Evolutionary conservation across 495 filamentous ascomycete genomes (phyloP).

Genomic region (Bacidia gigantensis): DNA sequence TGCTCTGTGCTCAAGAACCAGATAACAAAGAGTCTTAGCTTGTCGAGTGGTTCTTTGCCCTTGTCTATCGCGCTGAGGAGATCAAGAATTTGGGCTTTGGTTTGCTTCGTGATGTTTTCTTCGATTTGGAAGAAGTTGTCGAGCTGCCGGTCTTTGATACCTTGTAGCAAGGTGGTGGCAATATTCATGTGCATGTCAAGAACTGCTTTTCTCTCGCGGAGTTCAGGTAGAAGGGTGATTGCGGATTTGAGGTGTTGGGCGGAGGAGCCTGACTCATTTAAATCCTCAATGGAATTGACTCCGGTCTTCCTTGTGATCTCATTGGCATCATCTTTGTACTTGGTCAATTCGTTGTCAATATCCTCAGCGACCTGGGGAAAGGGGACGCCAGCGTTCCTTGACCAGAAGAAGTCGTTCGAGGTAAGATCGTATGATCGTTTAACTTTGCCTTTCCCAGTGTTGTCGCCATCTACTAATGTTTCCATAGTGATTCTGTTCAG

Average conservation of each 20-base stretch:
- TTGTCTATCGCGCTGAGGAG: conserved; percentile 69
- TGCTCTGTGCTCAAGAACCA: conserved; percentile 96
- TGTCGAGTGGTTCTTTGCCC: conserved; percentile 73
- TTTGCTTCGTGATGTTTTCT: conserved; percentile 85
- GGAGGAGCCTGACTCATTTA: conserved; percentile 74
- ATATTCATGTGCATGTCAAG: conserved; percentile 99
- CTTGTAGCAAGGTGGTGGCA: conserved; percentile 67
- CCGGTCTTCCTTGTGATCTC: conserved; percentile 94
- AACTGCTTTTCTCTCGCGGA: conserved; percentile 78
- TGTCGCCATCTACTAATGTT: conserved; percentile 57
- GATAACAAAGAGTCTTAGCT: conserved; percentile 86
- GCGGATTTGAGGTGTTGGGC: conserved; percentile 92
- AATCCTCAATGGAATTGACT: conserved; percentile 80
- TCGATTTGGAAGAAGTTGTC: conserved; percentile 96
- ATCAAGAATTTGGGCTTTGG: conserved; percentile 79
- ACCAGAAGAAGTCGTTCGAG: conserved; percentile 94
- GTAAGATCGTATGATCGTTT: conserved; percentile 85
- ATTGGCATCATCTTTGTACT: conserved; percentile 89
- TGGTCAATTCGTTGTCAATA: conserved; percentile 80
- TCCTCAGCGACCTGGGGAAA: conserved; percentile 97
- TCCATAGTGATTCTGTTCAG: conserved; percentile 96
- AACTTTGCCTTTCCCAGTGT: conserved; percentile 52
- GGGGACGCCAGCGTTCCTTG: conserved; percentile 77
- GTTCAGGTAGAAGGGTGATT: conserved; percentile 80
- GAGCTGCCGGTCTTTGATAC: conserved; percentile 86